Percentiles rank a stretch among this genome's conserved stretches.
phyloP scores from a whole-genome alignment of 305 asterid genomes.

The Fraxinus latifolia region DNA sequence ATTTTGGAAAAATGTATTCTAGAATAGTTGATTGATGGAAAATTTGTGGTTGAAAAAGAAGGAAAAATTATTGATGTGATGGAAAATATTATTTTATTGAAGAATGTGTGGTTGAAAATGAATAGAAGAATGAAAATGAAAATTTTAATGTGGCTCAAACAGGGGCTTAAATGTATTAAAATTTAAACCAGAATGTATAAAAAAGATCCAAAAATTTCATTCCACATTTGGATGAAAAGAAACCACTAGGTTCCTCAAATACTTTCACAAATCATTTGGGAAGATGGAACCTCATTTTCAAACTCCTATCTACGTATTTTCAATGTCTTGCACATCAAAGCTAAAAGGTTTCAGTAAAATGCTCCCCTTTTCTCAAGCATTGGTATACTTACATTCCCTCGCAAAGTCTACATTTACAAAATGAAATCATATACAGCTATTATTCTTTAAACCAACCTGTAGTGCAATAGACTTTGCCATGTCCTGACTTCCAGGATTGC shows the following conservation, averaged over 20 bases:
- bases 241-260: background rate
- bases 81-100: too few relatives aligned
- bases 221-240: background rate
- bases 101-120: too few relatives aligned
- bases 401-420: constrained; percentile 15
- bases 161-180: background rate
- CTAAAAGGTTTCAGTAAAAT: constrained; percentile 12
- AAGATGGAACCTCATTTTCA: background rate
- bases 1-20: too few relatives aligned
- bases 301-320: background rate
- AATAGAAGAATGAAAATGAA: too few relatives aligned
- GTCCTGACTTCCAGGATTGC: constrained; percentile 57
- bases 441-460: constrained; percentile 51
- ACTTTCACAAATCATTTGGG: background rate
- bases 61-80: too few relatives aligned
- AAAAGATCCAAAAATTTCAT: background rate
- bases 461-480: constrained; percentile 76
- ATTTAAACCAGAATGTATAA: background rate
- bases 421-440: constrained; percentile 11
- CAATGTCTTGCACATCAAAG: constrained; percentile 7
- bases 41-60: too few relatives aligned
- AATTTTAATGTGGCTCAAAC: too few relatives aligned
- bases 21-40: too few relatives aligned
- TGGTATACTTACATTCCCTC: background rate
- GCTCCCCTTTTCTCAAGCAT: constrained; percentile 14